Percentiles rank a stretch among this genome's conserved stretches.
Conservation (phyloP, 306 rosid genomes). For the Heteromeles arbutifolia region DNA sequence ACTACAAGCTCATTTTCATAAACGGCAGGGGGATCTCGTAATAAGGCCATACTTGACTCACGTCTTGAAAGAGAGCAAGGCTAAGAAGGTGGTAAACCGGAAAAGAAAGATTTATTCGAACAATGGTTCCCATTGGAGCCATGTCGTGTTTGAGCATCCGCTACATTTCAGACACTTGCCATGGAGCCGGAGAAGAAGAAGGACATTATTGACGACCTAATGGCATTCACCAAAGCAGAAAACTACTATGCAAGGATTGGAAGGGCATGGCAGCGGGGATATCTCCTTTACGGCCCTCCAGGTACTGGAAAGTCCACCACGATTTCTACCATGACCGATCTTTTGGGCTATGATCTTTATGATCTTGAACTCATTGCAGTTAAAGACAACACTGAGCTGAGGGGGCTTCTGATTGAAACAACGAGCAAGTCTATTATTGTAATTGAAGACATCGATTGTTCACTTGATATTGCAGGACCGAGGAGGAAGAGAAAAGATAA, state of each 20-base stretch:
- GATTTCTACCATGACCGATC: conserved; percentile 80
- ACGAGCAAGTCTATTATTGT: conserved; percentile 62
- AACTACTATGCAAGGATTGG: conserved; percentile 58
- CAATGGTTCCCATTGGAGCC: conserved; percentile 52
- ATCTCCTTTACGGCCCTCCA: conserved; percentile 68
- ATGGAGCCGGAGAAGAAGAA: conserved; percentile 50
- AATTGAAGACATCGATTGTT: conserved; percentile 75
- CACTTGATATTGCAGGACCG: conserved; percentile 54
- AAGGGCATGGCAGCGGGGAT: conserved; percentile 82
- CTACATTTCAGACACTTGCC: conserved; percentile 59
- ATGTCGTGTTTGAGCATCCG: conserved; percentile 66
- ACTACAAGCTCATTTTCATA: conserved; percentile 62
- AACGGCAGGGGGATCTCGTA: conserved; percentile 41
- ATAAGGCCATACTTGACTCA: conserved; percentile 36
- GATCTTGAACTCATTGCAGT: conserved; percentile 65
- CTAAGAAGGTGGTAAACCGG: conserved; percentile 40
- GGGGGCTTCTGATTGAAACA: conserved; percentile 55
- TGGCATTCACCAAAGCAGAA: conserved; percentile 47
- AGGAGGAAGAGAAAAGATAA: conserved; percentile 24
- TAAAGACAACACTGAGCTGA: conserved; percentile 58
- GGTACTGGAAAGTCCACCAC: conserved; percentile 82
- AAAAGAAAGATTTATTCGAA: conserved; percentile 72
- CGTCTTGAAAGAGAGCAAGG: conserved; percentile 57
- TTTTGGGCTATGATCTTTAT: conserved; percentile 61
- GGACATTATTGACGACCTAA: conserved; percentile 50